Evolutionary conservation across 768 basidiomycete genomes (phyloP).

Genomic region (Tulasnella sp.): DNA sequence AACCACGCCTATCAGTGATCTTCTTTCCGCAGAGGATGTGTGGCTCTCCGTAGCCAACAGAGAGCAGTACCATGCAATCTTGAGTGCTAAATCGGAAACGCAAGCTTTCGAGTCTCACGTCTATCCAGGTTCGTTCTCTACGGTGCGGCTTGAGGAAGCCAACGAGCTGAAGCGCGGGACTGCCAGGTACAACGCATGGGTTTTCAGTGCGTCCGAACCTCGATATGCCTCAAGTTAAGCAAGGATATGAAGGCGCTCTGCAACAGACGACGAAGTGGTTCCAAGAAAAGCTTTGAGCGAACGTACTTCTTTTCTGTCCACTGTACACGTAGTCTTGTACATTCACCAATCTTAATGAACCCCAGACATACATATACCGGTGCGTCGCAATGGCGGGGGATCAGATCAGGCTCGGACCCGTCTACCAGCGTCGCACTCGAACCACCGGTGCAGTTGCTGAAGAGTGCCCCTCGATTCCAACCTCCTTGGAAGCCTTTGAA

Average conservation of each 20-base stretch:
- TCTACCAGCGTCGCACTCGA: background rate
- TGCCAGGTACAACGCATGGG: conserved; percentile 46
- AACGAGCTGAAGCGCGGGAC: conserved; percentile 13
- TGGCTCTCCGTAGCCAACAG: conserved; percentile 34
- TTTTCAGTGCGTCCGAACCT: conserved; percentile 50
- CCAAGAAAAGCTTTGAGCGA: conserved; percentile 37
- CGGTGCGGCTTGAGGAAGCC: too few relatives aligned
- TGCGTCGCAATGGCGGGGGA: background rate
- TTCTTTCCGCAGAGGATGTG: conserved; percentile 36
- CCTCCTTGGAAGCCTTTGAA: background rate
- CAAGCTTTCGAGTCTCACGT: conserved; percentile 37
- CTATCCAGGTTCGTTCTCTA: conserved; percentile 38
- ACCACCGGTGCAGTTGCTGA: too few relatives aligned
- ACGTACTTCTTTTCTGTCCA: background rate
- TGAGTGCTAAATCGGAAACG: conserved; percentile 34
- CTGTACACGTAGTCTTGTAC: background rate
- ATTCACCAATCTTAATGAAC: background rate
- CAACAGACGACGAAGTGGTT: conserved; percentile 45
- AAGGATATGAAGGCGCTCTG: conserved; percentile 45
- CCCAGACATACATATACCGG: background rate
- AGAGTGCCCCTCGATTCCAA: background rate
- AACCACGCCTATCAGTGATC: background rate
- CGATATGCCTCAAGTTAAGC: conserved; percentile 42
- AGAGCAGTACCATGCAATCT: conserved; percentile 35
- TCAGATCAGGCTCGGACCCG: background rate